Percentiles rank a stretch among this genome's conserved stretches.
Conservation (phyloP, 495 filamentous ascomycete genomes). For the Penicillium daleae region DNA sequence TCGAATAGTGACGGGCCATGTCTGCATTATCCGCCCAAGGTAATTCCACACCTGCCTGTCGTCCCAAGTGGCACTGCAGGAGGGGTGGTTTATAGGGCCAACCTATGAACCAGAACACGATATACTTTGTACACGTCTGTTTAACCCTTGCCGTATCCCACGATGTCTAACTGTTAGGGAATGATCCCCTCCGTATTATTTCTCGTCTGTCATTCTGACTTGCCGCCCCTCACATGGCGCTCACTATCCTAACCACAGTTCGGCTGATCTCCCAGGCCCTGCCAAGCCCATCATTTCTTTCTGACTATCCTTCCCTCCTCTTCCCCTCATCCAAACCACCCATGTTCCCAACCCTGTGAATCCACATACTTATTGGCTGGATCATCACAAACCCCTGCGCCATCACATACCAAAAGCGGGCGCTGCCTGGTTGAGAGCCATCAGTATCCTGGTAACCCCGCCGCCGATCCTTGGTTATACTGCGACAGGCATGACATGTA, state of each 20-base stretch:
- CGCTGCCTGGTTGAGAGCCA: conserved; percentile 63
- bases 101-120: background rate
- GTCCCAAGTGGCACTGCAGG: conserved; percentile 25
- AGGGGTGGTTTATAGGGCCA: background rate
- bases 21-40: conserved; percentile 16
- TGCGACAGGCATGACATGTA: background rate
- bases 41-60: conserved; percentile 15
- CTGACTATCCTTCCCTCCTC: background rate
- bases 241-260: conserved; percentile 14
- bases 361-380: conserved; percentile 23
- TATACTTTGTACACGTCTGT: background rate
- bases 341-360: background rate
- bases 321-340: background rate
- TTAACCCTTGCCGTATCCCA: background rate
- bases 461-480: conserved; percentile 50
- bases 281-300: background rate
- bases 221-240: conserved; percentile 18
- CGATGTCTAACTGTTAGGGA: background rate
- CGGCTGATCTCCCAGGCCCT: background rate
- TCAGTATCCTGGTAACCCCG: conserved; percentile 61
- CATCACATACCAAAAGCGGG: conserved; percentile 70
- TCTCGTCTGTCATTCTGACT: background rate
- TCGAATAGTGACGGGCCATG: background rate
- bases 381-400: conserved; percentile 62
- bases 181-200: background rate